Conservation (phyloP, 2,329 filamentous ascomycete genomes). For the Fusarium coffeatum region DNA sequence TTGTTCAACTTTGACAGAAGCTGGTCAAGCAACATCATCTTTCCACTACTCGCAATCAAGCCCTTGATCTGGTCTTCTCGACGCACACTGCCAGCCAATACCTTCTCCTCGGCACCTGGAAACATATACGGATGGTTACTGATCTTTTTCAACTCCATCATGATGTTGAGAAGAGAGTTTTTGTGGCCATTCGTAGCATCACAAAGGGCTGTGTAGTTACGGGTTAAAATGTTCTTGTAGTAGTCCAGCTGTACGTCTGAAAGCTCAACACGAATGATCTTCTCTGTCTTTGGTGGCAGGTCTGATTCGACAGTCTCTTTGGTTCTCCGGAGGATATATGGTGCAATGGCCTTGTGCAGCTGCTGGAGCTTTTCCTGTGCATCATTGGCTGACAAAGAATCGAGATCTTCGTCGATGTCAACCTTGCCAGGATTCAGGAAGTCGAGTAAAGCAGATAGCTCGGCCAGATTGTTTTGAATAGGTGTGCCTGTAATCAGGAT, state of each 20-base stretch:
- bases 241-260: constrained; percentile 97
- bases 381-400: constrained; percentile 78
- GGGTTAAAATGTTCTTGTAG: constrained; percentile 98
- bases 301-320: constrained; percentile 99
- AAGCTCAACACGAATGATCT: constrained; percentile 97
- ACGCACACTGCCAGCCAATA: constrained; percentile 81
- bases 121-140: constrained; percentile 99
- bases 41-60: constrained; percentile 95
- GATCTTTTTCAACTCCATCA: constrained; percentile 99
- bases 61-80: constrained; percentile 93
- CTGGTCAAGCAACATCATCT: constrained; percentile 98
- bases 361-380: constrained; percentile 89
- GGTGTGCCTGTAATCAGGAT: constrained; percentile 96
- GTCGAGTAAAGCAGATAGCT: constrained; percentile 91
- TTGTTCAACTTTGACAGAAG: constrained; percentile 93
- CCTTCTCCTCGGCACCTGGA: constrained; percentile 88
- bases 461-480: constrained; percentile 95
- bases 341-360: constrained; percentile 87
- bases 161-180: constrained; percentile 95
- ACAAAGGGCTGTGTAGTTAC: constrained; percentile 94
- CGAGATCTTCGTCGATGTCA: constrained; percentile 90
- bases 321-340: constrained; percentile 93
- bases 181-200: constrained; percentile 92
- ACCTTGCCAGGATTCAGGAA: constrained; percentile 97
- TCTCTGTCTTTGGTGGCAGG: constrained; percentile 95